Evolutionary conservation across 2,329 filamentous ascomycete species (phyloP).

Genomic region (Phialemoniopsis sp.): DNA sequence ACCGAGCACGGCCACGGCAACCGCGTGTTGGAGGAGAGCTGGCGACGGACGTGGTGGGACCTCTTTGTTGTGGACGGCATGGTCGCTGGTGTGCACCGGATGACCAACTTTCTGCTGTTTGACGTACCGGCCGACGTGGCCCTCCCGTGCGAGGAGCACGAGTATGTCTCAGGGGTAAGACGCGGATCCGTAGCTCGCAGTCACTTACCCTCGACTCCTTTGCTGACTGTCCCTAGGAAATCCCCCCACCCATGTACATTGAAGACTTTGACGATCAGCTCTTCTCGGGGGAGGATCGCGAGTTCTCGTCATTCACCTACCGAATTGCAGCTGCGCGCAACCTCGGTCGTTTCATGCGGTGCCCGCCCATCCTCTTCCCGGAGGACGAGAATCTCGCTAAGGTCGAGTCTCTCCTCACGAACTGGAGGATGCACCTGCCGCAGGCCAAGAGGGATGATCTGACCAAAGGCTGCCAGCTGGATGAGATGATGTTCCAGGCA

Average conservation of each 20-base stretch:
- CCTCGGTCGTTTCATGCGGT: conserved; percentile 68
- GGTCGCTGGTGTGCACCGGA: conserved; percentile 73
- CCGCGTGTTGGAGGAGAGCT: conserved; percentile 72
- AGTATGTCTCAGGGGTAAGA: conserved; percentile 58
- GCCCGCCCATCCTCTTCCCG: conserved; percentile 44
- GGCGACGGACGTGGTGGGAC: conserved; percentile 90
- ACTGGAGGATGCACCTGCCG: conserved; percentile 79
- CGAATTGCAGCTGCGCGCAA: conserved; percentile 78
- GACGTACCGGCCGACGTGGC: conserved; percentile 64
- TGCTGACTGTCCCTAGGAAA: conserved; percentile 33
- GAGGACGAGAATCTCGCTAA: conserved; percentile 48
- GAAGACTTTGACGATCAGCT: conserved; percentile 72
- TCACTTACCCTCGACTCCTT: neutral
- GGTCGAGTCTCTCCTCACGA: conserved; percentile 53
- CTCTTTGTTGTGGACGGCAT: conserved; percentile 77
- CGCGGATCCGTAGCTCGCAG: neutral
- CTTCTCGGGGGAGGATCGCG: conserved; percentile 65
- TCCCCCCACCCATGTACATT: conserved; percentile 58
- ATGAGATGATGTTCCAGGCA: conserved; percentile 90
- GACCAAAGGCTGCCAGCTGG: conserved; percentile 65
- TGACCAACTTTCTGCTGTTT: conserved; percentile 66
- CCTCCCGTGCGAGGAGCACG: conserved; percentile 79
- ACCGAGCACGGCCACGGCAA: conserved; percentile 58
- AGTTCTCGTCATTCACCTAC: conserved; percentile 83
- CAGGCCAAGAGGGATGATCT: conserved; percentile 66